A percentile compares a stretch with the other conserved stretches of the same genome.
Evolutionary conservation across 805 yeast genomes (phyloP).

Genomic region (Blastobotrys chiropterorum): DNA sequence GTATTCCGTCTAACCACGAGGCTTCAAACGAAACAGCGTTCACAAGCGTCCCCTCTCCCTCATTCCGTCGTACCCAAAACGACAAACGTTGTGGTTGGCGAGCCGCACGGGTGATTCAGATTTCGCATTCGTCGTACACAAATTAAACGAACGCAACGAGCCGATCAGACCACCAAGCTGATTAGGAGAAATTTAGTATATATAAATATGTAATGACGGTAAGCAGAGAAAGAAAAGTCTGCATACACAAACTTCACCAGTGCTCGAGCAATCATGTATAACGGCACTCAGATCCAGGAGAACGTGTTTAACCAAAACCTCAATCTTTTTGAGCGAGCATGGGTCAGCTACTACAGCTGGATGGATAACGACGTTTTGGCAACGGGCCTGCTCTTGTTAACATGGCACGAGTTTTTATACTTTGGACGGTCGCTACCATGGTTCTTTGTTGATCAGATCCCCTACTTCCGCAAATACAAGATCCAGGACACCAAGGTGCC

Average conservation of each 20-base stretch:
- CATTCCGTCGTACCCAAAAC: not conserved
- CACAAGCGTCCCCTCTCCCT: not conserved
- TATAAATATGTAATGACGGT: no score
- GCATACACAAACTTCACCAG: no score
- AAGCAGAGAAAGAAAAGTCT: no score
- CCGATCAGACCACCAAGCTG: not conserved
- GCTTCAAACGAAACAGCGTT: no score
- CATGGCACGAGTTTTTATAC: slow-evolving; percentile 80
- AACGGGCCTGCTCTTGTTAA: slow-evolving; percentile 79
- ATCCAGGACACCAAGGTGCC: slow-evolving; percentile 86
- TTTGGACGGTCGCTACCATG: slow-evolving; percentile 92
- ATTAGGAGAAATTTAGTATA: not conserved
- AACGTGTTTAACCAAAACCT: slow-evolving; percentile 23
- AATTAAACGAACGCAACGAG: not conserved
- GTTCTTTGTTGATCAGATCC: slow-evolving; percentile 78
- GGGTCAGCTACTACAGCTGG: slow-evolving; percentile 89
- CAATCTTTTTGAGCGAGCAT: slow-evolving; percentile 47
- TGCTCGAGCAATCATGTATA: not conserved
- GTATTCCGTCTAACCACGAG: no score
- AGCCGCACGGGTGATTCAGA: not conserved
- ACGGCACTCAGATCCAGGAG: not conserved
- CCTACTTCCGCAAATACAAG: slow-evolving; percentile 79
- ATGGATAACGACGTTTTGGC: slow-evolving; percentile 84
- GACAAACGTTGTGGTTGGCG: not conserved
- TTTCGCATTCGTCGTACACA: not conserved